These are phyloP conservation scores for Wallacemonas collosoma DNA, from an alignment of 208 protist species.

Conservation along the genomic window DNA sequence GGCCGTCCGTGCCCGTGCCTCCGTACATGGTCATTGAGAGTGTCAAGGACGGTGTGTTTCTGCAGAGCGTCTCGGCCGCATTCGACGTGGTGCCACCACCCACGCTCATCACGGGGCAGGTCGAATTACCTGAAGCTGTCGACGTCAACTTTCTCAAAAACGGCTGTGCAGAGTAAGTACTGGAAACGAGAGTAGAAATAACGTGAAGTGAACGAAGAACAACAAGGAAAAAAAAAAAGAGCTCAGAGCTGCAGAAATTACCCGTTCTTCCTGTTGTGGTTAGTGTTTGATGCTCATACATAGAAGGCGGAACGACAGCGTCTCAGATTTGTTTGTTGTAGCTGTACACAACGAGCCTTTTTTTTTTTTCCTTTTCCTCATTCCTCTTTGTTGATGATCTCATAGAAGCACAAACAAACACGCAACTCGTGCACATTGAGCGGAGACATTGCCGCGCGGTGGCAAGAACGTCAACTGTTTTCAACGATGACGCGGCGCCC, in stretches of 20 bases:
- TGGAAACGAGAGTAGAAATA: too few relatives aligned
- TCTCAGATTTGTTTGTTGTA: too few relatives aligned
- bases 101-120: conserved; percentile 28
- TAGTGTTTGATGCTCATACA: too few relatives aligned
- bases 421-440: too few relatives aligned
- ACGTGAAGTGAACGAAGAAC: too few relatives aligned
- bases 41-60: conserved; percentile 33
- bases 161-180: conserved; percentile 26
- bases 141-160: conserved; percentile 79
- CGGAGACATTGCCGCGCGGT: too few relatives aligned
- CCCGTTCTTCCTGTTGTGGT: too few relatives aligned
- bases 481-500: background rate
- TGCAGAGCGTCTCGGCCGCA: conserved; percentile 38
- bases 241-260: background rate
- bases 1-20: conserved; percentile 51
- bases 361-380: background rate
- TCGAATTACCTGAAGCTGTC: conserved; percentile 73
- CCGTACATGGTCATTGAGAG: conserved; percentile 41
- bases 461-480: background rate
- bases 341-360: background rate
- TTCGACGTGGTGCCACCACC: conserved; percentile 28
- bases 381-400: background rate
- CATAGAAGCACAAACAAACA: background rate
- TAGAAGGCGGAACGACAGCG: too few relatives aligned
- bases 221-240: background rate